Evolutionary conservation across 345 rosid species (phyloP), one percentile per base, ranked within the genome.

Genomic region (Eucalyptus marginata): DNA sequence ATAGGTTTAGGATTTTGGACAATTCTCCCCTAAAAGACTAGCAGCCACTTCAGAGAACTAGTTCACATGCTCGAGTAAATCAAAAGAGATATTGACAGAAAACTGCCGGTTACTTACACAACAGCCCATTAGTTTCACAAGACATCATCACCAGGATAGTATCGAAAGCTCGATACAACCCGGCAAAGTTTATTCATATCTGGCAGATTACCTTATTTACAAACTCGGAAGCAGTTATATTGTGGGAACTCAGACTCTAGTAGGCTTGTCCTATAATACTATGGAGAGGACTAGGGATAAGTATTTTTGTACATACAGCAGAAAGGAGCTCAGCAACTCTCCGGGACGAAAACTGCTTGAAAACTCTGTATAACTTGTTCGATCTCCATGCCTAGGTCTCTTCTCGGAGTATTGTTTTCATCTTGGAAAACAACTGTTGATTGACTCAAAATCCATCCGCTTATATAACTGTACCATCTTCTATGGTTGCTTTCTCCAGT

Each of bases 401-500:
- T 18, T 36, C 46, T 36, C 27, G 46, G 25, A 3, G 46, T 20
- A 36, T 36, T 36, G 3, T 76, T 10, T 18, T 40, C 46, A 20
- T 18, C 46, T 36, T 44, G 14, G 81, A 52, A 13, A 76, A 76
- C 27, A 36, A 36, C 46, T 71, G 46, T 18, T 18, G 83, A 76
- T 76, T 2, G 13, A 76, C 83, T 50, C 16, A 4, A 44, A 33
- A 29, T 49, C 47, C 58, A 84, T 86, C 46, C 56, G 15, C 90
- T 93, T 91, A 97, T 92, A 97, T 96, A 62, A 96, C 92, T 10
- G 92, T 95, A 13, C 97, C 97, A 86, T 98, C 97, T 89, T 94
- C 92, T 51, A 98, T 95, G 18, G 97, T 97, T 56, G 99, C 98
- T 93, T 96, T 98, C 92, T 98, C 99, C 47, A 91, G 64, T 86